Conservation (phyloP, 2,329 filamentous ascomycete species). For the Aureobasidium melanogenum region DNA sequence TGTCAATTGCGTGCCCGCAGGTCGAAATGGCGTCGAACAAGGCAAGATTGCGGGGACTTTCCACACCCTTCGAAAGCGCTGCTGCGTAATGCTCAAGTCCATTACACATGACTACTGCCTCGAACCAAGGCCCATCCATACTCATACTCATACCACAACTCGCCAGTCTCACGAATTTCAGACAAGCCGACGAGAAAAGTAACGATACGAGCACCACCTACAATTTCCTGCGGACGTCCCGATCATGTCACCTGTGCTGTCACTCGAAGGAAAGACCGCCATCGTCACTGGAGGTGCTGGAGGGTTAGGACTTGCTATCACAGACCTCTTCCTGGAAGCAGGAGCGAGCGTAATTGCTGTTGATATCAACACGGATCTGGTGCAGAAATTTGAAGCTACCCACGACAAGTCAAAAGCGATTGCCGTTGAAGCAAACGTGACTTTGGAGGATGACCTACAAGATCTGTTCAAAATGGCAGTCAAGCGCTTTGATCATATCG, state of each 20-base stretch:
- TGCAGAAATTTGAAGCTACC: constrained; percentile 21
- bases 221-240: too few relatives aligned
- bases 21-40: background rate
- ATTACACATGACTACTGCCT: background rate
- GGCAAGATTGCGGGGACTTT: background rate
- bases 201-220: background rate
- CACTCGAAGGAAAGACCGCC: constrained; percentile 20
- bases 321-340: constrained; percentile 23
- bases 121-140: too few relatives aligned
- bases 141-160: background rate
- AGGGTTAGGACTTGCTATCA: constrained; percentile 26
- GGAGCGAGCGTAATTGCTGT: constrained; percentile 28
- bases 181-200: background rate
- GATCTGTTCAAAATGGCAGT: constrained; percentile 29
- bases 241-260: background rate
- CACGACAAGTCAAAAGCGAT: constrained; percentile 20
- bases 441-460: constrained; percentile 27
- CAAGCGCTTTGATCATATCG: constrained; percentile 38
- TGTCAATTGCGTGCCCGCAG: background rate
- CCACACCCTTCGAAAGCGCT: background rate
- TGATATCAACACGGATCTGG: constrained; percentile 26
- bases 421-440: constrained; percentile 31
- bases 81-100: background rate
- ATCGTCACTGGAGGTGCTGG: constrained; percentile 27
- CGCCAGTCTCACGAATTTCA: background rate